Conservation (phyloP, 2,329 filamentous ascomycete genomes). For the Colletotrichum coccodes region DNA sequence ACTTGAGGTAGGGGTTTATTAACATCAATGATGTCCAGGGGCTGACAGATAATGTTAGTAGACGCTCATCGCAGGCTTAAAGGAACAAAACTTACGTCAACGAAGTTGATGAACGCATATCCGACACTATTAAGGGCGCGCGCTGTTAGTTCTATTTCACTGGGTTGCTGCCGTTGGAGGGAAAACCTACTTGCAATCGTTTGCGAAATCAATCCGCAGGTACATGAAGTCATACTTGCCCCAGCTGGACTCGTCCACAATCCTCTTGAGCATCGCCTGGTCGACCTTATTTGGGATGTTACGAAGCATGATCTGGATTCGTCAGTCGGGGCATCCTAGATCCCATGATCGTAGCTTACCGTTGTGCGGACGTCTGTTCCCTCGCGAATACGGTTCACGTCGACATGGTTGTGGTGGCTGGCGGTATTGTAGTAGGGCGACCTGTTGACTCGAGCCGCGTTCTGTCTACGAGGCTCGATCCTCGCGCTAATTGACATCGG, state of each 20-base stretch:
- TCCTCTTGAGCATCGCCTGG: slow-evolving; percentile 78
- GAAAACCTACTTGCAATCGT: slow-evolving; percentile 81
- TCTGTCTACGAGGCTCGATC: slow-evolving; percentile 57
- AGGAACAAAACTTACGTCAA: slow-evolving; percentile 67
- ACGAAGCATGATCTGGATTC: slow-evolving; percentile 86
- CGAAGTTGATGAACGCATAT: slow-evolving; percentile 97
- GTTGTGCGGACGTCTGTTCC: slow-evolving; percentile 81
- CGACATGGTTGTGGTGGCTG: slow-evolving; percentile 70
- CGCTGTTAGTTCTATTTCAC: background rate
- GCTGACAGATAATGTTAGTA: slow-evolving; percentile 59
- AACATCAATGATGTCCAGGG: slow-evolving; percentile 78
- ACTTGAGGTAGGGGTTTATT: slow-evolving; percentile 40
- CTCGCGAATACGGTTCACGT: slow-evolving; percentile 67
- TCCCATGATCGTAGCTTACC: slow-evolving; percentile 54
- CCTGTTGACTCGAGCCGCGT: slow-evolving; percentile 57
- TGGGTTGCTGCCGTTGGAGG: background rate
- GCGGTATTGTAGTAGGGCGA: slow-evolving; percentile 58
- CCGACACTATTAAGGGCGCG: slow-evolving; percentile 73
- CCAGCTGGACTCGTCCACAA: slow-evolving; percentile 81
- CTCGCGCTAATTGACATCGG: slow-evolving; percentile 42
- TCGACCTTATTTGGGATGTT: slow-evolving; percentile 95
- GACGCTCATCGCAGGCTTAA: background rate
- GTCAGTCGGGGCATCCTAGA: background rate
- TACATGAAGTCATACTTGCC: slow-evolving; percentile 97
- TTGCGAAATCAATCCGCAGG: slow-evolving; percentile 87